Evolutionary conservation across 768 basidiomycete genomes (phyloP), one percentile per base, ranked within the genome.

Genomic region (Amanita muscaria): DNA sequence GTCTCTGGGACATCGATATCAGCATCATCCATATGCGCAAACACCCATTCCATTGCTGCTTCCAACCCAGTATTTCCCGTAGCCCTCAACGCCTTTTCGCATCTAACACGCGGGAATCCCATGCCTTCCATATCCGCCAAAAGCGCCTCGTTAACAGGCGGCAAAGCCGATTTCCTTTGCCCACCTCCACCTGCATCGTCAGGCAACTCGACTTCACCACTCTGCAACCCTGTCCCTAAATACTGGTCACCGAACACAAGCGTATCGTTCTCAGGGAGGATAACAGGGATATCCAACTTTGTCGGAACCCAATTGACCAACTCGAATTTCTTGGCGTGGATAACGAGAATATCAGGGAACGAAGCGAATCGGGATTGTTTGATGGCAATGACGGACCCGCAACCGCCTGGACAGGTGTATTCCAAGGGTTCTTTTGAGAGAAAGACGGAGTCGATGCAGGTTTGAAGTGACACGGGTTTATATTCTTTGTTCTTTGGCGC

Each of bases 301-400:
- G 83, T 74, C 0, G 96, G 96, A 1, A 99, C 89, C 96, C 96
- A 98, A 53, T 91, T 90, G 32, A 91, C 83, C 3, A 94, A 74
- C 61, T 92, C 88, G 68, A 96, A 97, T 55, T 94, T 94, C 58
- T 87, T 88, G 33, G 90, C 83, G 51, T 96, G 93, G 1, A 99
- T 62, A 6, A 94, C 80, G 0, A 98, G 72, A 1, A 90, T 78
- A 9, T 91, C 75, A 0, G 96, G 96, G 70, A 94, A 89, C 1
- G 87, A 84, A 0, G 86, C 76, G 53, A 98, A 87, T 23, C 74
- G 76, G 12, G 76, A 73, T 48, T 79, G 80, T 59, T 89, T 91
- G 6, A 76, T 54, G 0, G 89, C 93, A 4, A 67, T 59, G 0
- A 88, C 88, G 35, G 68, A 74, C 53, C 71, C 79, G 31, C 69